Conservation (phyloP, 1,284 basidiomycete species). For the Ceratobasidium theobromae region DNA sequence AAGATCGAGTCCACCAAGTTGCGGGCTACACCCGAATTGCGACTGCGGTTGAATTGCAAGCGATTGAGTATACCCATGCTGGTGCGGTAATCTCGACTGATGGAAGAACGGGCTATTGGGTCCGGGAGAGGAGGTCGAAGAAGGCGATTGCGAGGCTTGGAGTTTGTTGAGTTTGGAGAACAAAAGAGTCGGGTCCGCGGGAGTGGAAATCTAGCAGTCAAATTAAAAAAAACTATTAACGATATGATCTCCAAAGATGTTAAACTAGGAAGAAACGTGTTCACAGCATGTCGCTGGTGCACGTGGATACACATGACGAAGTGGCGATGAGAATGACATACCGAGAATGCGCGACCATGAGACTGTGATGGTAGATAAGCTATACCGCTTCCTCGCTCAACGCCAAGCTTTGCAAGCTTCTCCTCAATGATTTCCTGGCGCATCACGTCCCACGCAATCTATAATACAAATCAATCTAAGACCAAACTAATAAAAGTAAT, state of each 20-base stretch:
- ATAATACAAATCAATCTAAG: slow-evolving; percentile 16
- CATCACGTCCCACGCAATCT: slow-evolving; percentile 71
- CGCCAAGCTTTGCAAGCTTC: slow-evolving; percentile 73
- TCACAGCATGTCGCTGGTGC: not conserved
- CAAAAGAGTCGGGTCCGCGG: slow-evolving; percentile 75
- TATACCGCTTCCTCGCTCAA: slow-evolving; percentile 56
- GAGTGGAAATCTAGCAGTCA: slow-evolving; percentile 70
- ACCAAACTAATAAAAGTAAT: not conserved
- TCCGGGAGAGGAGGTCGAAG: slow-evolving; percentile 7
- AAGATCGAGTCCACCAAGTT: slow-evolving; percentile 15
- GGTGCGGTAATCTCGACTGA: slow-evolving; percentile 21
- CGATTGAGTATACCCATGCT: slow-evolving; percentile 27
- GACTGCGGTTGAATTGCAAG: slow-evolving; percentile 1
- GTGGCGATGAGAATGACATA: slow-evolving; percentile 47
- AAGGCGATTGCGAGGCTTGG: slow-evolving; percentile 62
- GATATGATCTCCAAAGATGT: not conserved
- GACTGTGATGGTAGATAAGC: slow-evolving; percentile 47
- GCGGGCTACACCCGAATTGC: slow-evolving; percentile 4
- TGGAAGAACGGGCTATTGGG: slow-evolving; percentile 28
- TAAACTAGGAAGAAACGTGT: slow-evolving; percentile 4
- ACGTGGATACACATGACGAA: not conserved
- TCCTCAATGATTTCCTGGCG: slow-evolving; percentile 71
- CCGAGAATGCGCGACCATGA: slow-evolving; percentile 75
- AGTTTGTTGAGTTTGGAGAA: slow-evolving; percentile 79
- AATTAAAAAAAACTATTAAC: not conserved